These are phyloP conservation scores for Ophiostoma himal-ulmi DNA, from an alignment of 2,329 filamentous ascomycete genomes.

Conservation along the genomic window DNA sequence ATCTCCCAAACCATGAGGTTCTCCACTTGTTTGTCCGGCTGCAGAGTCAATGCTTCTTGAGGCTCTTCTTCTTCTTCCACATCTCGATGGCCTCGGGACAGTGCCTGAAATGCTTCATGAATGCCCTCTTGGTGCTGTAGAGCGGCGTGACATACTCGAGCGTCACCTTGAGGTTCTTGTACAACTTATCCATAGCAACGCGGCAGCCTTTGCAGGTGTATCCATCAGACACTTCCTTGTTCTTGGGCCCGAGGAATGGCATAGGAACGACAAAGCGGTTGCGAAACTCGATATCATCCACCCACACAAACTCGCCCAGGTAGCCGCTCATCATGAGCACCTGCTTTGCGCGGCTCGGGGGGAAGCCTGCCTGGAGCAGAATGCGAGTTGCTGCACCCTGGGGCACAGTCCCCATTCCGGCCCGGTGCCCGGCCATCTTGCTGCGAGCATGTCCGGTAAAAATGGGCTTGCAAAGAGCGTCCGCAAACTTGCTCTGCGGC, in stretches of 20 bases:
- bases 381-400: neutral
- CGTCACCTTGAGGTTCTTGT: neutral
- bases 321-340: conserved; percentile 12
- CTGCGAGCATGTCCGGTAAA: neutral
- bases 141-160: conserved; percentile 14
- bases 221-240: neutral
- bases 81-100: conserved; percentile 14
- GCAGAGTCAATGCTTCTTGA: too few species aligned
- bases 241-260: conserved; percentile 17
- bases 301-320: conserved; percentile 13
- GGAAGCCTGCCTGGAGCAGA: conserved; percentile 5
- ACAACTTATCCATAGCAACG: neutral
- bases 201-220: conserved; percentile 15
- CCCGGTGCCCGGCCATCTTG: neutral
- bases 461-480: neutral
- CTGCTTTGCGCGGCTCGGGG: neutral
- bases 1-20: neutral
- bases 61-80: neutral
- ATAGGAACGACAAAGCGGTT: conserved; percentile 2
- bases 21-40: neutral
- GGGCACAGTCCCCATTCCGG: conserved; percentile 7
- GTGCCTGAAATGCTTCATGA: conserved; percentile 8
- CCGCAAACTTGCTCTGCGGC: neutral
- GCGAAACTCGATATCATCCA: neutral
- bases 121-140: conserved; percentile 13